Conservation (phyloP, 768 basidiomycete species). For the Russula ochroleuca region DNA sequence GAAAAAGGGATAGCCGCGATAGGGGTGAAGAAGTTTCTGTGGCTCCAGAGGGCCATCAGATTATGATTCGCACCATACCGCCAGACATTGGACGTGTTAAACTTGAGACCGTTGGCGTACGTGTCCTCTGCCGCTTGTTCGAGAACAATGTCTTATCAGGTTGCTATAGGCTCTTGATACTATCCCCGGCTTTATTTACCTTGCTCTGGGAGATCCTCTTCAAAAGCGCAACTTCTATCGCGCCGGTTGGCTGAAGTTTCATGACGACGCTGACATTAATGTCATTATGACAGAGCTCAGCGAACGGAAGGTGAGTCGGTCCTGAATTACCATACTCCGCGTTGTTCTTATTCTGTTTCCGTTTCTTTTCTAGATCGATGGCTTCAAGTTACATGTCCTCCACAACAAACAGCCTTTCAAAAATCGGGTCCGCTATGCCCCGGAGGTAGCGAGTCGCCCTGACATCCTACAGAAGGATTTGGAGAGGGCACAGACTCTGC, state of each 20-base stretch:
- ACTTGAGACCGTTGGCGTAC: constrained; percentile 71
- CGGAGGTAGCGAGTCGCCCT: constrained; percentile 74
- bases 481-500: constrained; percentile 66
- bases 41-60: constrained; percentile 75
- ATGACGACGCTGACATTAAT: constrained; percentile 78
- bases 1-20: constrained; percentile 51
- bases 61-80: constrained; percentile 93
- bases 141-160: constrained; percentile 19
- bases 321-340: not conserved
- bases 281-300: constrained; percentile 66
- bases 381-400: constrained; percentile 88
- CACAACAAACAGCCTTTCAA: constrained; percentile 75
- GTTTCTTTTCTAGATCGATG: constrained; percentile 81
- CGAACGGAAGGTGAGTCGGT: constrained; percentile 68
- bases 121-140: constrained; percentile 18
- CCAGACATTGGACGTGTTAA: constrained; percentile 87
- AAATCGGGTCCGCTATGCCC: constrained; percentile 73
- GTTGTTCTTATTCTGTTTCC: constrained; percentile 5
- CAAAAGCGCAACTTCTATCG: constrained; percentile 94
- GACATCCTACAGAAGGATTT: constrained; percentile 81
- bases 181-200: constrained; percentile 78
- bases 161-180: constrained; percentile 61
- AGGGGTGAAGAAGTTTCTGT: constrained; percentile 56
- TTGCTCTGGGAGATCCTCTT: constrained; percentile 87
- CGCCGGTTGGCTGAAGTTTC: constrained; percentile 88